Conservation (phyloP, 768 basidiomycete genomes). For the Astraeus odoratus region DNA sequence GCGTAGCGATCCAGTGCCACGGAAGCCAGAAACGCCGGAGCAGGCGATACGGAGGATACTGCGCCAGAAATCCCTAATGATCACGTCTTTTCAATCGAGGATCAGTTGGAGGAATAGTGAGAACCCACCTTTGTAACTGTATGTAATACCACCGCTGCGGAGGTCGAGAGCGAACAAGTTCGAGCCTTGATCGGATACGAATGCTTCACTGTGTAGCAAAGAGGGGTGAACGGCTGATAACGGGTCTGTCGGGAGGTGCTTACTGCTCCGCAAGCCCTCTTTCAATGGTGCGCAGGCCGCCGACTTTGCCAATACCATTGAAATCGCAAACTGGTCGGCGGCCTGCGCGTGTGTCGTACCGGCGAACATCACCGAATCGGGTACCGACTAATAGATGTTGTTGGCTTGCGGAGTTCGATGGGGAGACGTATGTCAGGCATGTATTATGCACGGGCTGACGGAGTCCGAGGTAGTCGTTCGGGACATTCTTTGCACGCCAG, state of each 20-base stretch:
- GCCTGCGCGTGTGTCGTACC: slow-evolving; percentile 70
- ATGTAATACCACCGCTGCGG: slow-evolving; percentile 57
- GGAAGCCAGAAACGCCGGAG: slow-evolving; percentile 50
- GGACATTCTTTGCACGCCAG: slow-evolving; percentile 83
- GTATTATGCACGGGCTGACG: slow-evolving; percentile 77
- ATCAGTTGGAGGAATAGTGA: background rate
- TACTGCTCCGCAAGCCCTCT: slow-evolving; percentile 61
- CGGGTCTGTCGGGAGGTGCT: slow-evolving; percentile 18
- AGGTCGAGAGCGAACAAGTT: slow-evolving; percentile 62
- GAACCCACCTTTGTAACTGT: slow-evolving; percentile 57
- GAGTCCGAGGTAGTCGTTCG: slow-evolving; percentile 69
- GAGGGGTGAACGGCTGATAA: slow-evolving; percentile 1
- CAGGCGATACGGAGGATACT: slow-evolving; percentile 54
- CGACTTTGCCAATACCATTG: slow-evolving; percentile 49
- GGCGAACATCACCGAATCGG: slow-evolving; percentile 61
- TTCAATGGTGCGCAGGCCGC: slow-evolving; percentile 54
- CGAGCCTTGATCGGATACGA: slow-evolving; percentile 59
- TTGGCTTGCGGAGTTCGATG: slow-evolving; percentile 26
- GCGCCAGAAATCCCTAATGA: slow-evolving; percentile 61
- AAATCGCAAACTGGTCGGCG: slow-evolving; percentile 66
- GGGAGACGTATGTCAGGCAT: slow-evolving; percentile 51
- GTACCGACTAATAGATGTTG: slow-evolving; percentile 67
- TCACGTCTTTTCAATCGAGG: background rate
- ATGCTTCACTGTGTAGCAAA: slow-evolving; percentile 47
- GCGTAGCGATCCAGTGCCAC: slow-evolving; percentile 62